Percentiles rank a stretch among this genome's conserved stretches.
These are phyloP conservation scores for Fusarium incarnatum DNA, from an alignment of 2,329 filamentous ascomycete genomes.

Conservation along the genomic window DNA sequence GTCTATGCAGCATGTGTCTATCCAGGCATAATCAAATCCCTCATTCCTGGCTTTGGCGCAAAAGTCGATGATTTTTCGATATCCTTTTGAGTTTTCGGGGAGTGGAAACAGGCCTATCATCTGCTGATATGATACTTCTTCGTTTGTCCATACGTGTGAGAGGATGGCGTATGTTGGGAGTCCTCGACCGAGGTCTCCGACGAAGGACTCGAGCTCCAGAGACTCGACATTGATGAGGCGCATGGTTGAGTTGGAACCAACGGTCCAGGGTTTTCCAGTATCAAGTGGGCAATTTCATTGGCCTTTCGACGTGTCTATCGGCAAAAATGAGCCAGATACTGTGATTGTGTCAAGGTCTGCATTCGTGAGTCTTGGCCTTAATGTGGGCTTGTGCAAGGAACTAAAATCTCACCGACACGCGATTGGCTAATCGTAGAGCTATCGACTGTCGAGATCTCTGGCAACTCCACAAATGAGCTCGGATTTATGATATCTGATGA, in stretches of 20 bases:
- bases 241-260: neutral
- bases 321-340: accelerated
- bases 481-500: too few relatives aligned
- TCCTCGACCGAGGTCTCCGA: constrained; percentile 1
- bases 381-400: neutral
- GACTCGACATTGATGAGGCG: constrained; percentile 24
- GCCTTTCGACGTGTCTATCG: accelerated
- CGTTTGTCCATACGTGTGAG: constrained; percentile 15
- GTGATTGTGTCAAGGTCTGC: too few relatives aligned
- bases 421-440: neutral
- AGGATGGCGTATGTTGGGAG: constrained; percentile 16
- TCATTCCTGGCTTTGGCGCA: constrained; percentile 10
- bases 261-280: accelerated
- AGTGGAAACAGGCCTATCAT: neutral
- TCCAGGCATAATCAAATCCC: constrained; percentile 23
- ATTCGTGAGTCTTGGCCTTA: too few relatives aligned
- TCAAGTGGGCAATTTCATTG: accelerated
- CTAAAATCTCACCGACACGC: neutral
- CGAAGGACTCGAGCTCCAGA: constrained; percentile 13
- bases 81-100: neutral
- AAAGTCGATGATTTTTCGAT: constrained; percentile 18
- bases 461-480: too few relatives aligned
- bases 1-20: constrained; percentile 25
- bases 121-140: constrained; percentile 5
- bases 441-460: neutral